Evolutionary conservation across 768 basidiomycete species (phyloP).

Genomic region (Rhizopogon vinicolor): DNA sequence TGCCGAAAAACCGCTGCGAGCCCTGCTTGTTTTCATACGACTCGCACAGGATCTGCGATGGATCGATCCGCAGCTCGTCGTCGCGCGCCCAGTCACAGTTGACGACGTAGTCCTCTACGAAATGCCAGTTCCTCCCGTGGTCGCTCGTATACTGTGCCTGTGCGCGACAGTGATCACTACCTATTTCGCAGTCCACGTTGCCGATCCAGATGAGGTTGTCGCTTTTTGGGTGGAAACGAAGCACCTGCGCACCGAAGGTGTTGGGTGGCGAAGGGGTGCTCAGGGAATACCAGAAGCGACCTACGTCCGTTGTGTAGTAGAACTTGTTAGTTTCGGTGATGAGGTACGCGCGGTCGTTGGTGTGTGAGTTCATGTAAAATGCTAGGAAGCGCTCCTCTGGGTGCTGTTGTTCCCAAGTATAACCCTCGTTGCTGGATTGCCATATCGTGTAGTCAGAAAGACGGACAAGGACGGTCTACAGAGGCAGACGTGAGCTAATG

Average conservation of each 20-base stretch:
- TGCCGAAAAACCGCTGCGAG: conserved; percentile 54
- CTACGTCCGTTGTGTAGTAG: conserved; percentile 83
- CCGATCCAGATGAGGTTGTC: conserved; percentile 93
- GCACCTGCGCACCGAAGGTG: conserved; percentile 63
- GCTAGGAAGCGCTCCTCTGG: conserved; percentile 65
- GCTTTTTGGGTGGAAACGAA: conserved; percentile 85
- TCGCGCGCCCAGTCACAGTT: conserved; percentile 94
- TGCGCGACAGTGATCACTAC: conserved; percentile 56
- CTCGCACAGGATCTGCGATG: conserved; percentile 90
- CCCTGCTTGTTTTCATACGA: conserved; percentile 80
- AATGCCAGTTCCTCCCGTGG: conserved; percentile 73
- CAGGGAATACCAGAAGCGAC: conserved; percentile 59
- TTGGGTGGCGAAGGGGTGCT: conserved; percentile 72
- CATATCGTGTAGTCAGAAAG: conserved; percentile 75
- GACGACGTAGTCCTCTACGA: conserved; percentile 81
- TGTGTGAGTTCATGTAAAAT: conserved; percentile 83
- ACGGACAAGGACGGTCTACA: conserved; percentile 77
- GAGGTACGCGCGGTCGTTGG: conserved; percentile 82
- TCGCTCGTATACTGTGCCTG: conserved; percentile 71
- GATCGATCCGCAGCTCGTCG: conserved; percentile 70
- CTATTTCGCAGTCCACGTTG: conserved; percentile 54
- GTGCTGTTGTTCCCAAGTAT: conserved; percentile 73
- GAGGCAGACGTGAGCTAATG: not conserved
- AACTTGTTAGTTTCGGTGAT: conserved; percentile 63
- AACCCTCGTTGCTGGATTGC: conserved; percentile 96